Conservation (phyloP, 768 basidiomycete genomes). For the Phylloporus arenicola region DNA sequence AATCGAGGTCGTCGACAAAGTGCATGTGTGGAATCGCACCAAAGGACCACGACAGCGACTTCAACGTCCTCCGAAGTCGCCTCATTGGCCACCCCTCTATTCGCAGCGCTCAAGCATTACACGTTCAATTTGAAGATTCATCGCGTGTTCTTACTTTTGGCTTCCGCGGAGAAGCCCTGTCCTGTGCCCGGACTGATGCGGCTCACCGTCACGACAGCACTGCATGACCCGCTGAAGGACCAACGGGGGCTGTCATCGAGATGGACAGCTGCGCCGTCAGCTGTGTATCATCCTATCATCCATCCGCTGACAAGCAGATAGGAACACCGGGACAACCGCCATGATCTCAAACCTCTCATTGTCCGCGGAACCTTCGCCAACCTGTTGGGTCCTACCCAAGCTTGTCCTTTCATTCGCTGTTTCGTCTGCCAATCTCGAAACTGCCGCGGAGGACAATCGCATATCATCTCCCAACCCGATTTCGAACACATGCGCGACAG, state of each 20-base stretch:
- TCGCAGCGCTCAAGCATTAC: conserved; percentile 77
- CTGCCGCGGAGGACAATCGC: conserved; percentile 51
- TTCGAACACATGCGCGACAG: conserved; percentile 89
- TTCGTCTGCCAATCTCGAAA: conserved; percentile 27
- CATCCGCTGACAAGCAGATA: conserved; percentile 41
- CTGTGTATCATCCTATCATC: conserved; percentile 35
- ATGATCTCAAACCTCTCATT: conserved; percentile 41
- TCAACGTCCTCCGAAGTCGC: not conserved
- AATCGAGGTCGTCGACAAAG: conserved; percentile 92
- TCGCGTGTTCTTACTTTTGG: conserved; percentile 75
- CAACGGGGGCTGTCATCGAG: conserved; percentile 75
- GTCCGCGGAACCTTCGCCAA: not conserved
- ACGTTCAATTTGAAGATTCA: conserved; percentile 88
- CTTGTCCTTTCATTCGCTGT: conserved; percentile 17
- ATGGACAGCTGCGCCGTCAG: conserved; percentile 74
- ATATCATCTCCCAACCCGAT: conserved; percentile 82
- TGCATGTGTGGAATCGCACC: conserved; percentile 79
- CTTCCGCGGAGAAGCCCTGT: conserved; percentile 93
- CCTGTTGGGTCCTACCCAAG: not conserved
- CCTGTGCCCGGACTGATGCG: conserved; percentile 73
- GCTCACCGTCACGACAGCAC: conserved; percentile 5
- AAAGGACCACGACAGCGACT: conserved; percentile 66
- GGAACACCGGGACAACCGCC: conserved; percentile 67
- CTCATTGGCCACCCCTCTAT: not conserved
- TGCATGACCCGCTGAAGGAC: conserved; percentile 45